Percentiles rank a stretch among this genome's conserved stretches.
Conservation (phyloP, 1,284 basidiomycete genomes). For the Vanrija humicola region DNA sequence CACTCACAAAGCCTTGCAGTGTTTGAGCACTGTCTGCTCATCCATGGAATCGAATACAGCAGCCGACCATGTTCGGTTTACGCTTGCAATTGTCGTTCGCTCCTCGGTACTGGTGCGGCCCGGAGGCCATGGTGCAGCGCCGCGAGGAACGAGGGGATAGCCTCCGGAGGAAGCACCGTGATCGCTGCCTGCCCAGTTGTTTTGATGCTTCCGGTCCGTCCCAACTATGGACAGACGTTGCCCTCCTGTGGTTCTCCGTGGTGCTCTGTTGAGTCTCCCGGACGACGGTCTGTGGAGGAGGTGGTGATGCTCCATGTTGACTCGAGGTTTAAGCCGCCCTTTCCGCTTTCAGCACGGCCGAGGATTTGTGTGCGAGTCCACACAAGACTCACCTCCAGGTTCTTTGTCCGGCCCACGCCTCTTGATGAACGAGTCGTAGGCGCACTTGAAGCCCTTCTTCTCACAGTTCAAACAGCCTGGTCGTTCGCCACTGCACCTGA, state of each 20-base stretch:
- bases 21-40: background rate
- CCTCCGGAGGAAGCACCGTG: too few relatives aligned
- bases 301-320: background rate
- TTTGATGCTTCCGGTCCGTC: too few relatives aligned
- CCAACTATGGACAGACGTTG: too few relatives aligned
- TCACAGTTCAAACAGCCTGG: conserved; percentile 16
- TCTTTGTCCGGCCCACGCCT: conserved; percentile 24
- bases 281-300: too few relatives aligned
- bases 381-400: conserved; percentile 19
- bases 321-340: conserved; percentile 14
- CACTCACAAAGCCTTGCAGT: background rate
- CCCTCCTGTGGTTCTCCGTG: too few relatives aligned
- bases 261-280: too few relatives aligned
- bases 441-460: conserved; percentile 13
- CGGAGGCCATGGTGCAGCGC: too few relatives aligned
- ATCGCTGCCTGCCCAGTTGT: too few relatives aligned
- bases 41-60: background rate
- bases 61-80: conserved; percentile 3
- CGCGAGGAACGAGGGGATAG: too few relatives aligned
- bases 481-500: conserved; percentile 20
- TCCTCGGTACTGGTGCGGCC: too few relatives aligned
- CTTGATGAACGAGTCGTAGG: conserved; percentile 15
- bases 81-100: background rate
- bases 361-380: background rate
- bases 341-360: background rate